Percentiles rank a stretch among this genome's conserved stretches.
phyloP scores from a whole-genome alignment of 441 rosid species.

The Euphorbia celastroides region DNA sequence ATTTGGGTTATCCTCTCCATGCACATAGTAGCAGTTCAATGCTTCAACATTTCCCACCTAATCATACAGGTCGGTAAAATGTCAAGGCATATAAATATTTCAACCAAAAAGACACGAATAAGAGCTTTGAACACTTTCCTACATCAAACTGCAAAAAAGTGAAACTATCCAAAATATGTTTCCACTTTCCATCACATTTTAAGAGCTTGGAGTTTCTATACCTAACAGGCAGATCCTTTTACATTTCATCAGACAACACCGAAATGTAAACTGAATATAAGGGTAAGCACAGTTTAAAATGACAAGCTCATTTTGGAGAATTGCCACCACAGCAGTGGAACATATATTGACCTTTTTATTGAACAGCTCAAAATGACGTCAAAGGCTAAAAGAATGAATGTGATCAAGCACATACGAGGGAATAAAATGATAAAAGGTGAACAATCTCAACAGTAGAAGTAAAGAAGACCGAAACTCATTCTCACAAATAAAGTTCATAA shows the following conservation, averaged over 20 bases:
- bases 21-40: constrained; percentile 88
- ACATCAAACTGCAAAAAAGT: constrained; percentile 7
- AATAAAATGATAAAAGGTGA: not conserved
- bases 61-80: constrained; percentile 28
- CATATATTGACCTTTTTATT: not conserved
- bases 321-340: not conserved
- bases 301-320: constrained; percentile 1
- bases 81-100: constrained; percentile 18
- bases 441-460: not conserved
- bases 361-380: not conserved
- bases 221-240: not conserved
- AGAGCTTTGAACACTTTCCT: not conserved
- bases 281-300: not conserved
- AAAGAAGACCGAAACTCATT: not conserved
- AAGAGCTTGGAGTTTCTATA: not conserved
- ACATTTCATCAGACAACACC: not conserved
- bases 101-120: constrained; percentile 9
- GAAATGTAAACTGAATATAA: not conserved
- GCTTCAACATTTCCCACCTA: constrained; percentile 89
- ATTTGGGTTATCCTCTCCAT: constrained; percentile 66
- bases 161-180: not conserved
- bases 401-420: not conserved
- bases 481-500: not conserved
- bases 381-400: not conserved
- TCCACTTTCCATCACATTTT: not conserved